phyloP scores from a whole-genome alignment of 2,329 filamentous ascomycete species.

The Colletotrichum tofieldiae region DNA sequence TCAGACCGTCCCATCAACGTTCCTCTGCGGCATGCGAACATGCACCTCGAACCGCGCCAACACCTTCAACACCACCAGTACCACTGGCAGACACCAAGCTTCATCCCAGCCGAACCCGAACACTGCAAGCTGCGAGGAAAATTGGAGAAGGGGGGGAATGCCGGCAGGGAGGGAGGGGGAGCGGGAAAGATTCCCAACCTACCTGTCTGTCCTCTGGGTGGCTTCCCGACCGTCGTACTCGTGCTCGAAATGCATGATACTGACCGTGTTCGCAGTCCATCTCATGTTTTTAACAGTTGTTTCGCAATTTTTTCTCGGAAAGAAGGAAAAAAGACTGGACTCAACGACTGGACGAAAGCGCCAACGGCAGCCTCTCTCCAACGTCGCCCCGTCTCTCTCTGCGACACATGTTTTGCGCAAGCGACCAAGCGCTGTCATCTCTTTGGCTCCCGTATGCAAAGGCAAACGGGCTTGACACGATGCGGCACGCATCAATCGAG shows the following conservation, averaged over 20 bases:
- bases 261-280: conserved; percentile 8
- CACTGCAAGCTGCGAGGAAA: conserved; percentile 12
- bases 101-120: conserved; percentile 22
- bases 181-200: neutral
- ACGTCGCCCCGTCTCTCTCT: conserved; percentile 20
- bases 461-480: conserved; percentile 6
- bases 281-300: conserved; percentile 5
- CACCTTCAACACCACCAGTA: conserved; percentile 28
- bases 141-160: neutral
- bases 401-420: conserved; percentile 35
- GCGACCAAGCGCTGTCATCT: conserved; percentile 20
- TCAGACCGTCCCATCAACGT: conserved; percentile 31
- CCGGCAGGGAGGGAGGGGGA: neutral
- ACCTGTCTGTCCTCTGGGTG: neutral
- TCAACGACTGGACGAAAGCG: conserved; percentile 19
- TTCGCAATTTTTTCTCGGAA: conserved; percentile 29
- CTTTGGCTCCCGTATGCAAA: conserved; percentile 14
- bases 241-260: conserved; percentile 19
- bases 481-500: conserved; percentile 29
- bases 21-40: conserved; percentile 27
- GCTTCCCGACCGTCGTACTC: conserved; percentile 2
- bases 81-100: conserved; percentile 17
- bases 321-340: neutral
- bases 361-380: conserved; percentile 20
- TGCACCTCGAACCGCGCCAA: conserved; percentile 21